These are phyloP conservation scores for Orbilia quercus DNA, from an alignment of 2,329 filamentous ascomycete genomes.

Conservation along the genomic window DNA sequence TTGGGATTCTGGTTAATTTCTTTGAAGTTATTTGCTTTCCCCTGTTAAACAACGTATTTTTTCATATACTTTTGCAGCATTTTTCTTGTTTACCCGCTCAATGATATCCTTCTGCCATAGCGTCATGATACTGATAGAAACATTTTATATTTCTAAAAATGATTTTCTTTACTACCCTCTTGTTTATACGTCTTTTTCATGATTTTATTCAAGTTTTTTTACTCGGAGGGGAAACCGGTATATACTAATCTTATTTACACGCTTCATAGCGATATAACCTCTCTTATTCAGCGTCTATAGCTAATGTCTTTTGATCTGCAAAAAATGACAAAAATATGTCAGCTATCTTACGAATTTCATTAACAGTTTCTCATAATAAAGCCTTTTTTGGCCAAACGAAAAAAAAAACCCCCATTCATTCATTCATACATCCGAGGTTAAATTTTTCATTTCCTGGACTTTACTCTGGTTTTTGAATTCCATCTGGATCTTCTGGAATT, in stretches of 20 bases:
- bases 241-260: slow-evolving; percentile 52
- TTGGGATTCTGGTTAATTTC: slow-evolving; percentile 10
- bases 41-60: no score
- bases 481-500: slow-evolving; percentile 12
- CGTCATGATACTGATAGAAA: slow-evolving; percentile 54
- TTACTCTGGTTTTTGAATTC: slow-evolving; percentile 6
- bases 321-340: slow-evolving; percentile 32
- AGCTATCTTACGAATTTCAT: slow-evolving; percentile 50
- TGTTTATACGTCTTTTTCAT: slow-evolving; percentile 18
- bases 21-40: slow-evolving; percentile 3
- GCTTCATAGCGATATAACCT: slow-evolving; percentile 40
- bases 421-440: no score
- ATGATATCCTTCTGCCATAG: slow-evolving; percentile 56
- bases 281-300: slow-evolving; percentile 33
- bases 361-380: slow-evolving; percentile 29
- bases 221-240: slow-evolving; percentile 26
- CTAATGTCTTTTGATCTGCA: slow-evolving; percentile 9
- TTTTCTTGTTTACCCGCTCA: slow-evolving; percentile 13
- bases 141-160: slow-evolving; percentile 22
- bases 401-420: slow-evolving; percentile 12
- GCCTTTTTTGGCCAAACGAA: slow-evolving; percentile 17
- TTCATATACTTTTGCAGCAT: slow-evolving; percentile 6
- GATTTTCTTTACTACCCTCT: background rate
- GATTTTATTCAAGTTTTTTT: no score
- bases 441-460: slow-evolving; percentile 32